Evolutionary conservation across 2,329 filamentous ascomycete genomes (phyloP).

Genomic region (Trichoderma sp.): DNA sequence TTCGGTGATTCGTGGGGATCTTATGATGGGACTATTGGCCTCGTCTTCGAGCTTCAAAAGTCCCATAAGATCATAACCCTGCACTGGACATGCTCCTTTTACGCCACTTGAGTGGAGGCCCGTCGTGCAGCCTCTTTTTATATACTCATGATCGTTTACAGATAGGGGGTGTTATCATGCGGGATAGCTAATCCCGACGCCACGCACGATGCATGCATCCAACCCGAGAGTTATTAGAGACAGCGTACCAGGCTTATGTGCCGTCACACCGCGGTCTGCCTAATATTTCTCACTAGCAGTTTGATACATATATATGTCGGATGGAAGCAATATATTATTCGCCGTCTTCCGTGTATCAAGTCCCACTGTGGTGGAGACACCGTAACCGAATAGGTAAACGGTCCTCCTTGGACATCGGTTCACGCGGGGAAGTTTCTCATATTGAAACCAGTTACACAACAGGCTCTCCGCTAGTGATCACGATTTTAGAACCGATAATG

Average conservation of each 20-base stretch:
- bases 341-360: neutral
- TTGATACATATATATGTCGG: neutral
- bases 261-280: neutral
- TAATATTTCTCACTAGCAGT: neutral
- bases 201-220: neutral
- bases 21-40: neutral
- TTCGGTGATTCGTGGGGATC: neutral
- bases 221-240: neutral
- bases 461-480: neutral
- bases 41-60: neutral
- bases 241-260: neutral
- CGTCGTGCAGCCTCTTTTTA: neutral
- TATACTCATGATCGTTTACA: neutral
- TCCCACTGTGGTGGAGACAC: neutral
- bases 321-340: neutral
- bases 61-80: neutral
- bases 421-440: neutral
- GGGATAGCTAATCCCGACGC: neutral
- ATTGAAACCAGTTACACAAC: neutral
- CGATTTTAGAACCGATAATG: neutral
- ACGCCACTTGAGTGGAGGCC: neutral
- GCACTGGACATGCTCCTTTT: neutral
- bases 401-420: neutral
- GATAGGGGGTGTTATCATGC: neutral
- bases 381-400: neutral